Conservation (phyloP, 306 rosid genomes). For the Parietaria judaica region DNA sequence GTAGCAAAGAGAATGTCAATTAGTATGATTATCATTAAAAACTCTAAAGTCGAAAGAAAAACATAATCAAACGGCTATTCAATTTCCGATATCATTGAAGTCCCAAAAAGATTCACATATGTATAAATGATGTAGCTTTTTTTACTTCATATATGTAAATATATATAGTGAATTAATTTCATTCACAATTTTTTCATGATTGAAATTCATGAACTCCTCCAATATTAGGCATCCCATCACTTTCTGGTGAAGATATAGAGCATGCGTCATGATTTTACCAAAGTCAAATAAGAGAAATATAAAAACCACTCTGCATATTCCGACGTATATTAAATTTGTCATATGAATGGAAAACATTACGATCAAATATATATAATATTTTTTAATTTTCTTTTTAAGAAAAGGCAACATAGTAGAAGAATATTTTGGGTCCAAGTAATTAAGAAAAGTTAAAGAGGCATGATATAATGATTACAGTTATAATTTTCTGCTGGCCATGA, state of each 20-base stretch:
- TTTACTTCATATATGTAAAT: constrained; percentile 4
- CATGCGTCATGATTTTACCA: constrained; percentile 21
- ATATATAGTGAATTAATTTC: constrained; percentile 13
- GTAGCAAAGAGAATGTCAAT: constrained; percentile 20
- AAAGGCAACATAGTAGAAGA: constrained; percentile 17
- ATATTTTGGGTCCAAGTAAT: constrained; percentile 13
- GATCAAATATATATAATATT: constrained; percentile 22
- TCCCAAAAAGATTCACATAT: constrained; percentile 1
- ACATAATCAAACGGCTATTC: constrained; percentile 19
- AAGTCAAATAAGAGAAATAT: not conserved
- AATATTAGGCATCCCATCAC: constrained; percentile 39
- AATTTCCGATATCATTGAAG: constrained; percentile 3
- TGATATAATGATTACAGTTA: constrained; percentile 24
- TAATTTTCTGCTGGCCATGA: constrained; percentile 26
- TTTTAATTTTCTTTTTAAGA: constrained; percentile 23
- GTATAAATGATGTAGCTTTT: constrained; percentile 18
- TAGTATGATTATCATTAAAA: constrained; percentile 35
- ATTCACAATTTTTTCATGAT: constrained; percentile 25
- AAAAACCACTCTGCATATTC: too few relatives aligned
- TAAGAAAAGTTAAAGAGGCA: constrained; percentile 31
- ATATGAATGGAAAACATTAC: too few relatives aligned
- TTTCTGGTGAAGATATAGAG: constrained; percentile 24
- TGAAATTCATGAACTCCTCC: constrained; percentile 26
- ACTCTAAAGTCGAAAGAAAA: not conserved
- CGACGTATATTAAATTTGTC: too few relatives aligned